Base-by-base conservation (phyloP, 2,329 filamentous ascomycete species). In the Aspergillus hortae region DNA sequence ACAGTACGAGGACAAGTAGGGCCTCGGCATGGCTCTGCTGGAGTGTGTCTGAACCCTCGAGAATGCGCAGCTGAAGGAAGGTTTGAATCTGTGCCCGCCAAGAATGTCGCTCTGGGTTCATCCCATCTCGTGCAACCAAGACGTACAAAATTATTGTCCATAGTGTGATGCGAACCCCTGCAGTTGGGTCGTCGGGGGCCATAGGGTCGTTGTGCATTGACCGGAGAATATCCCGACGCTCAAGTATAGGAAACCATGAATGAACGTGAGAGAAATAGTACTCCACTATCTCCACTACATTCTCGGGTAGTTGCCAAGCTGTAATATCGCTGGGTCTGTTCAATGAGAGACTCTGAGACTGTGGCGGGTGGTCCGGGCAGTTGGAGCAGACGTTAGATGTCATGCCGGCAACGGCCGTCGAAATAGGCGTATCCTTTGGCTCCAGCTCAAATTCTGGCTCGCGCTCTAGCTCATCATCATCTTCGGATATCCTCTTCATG, bases 251-350 rank as follows among this genome's bases (percentile, higher is more conserved):
- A 11, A 90, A 75, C 87, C 87, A 90, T 46, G 79, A 82, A 64
- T 90, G 85, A 5, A 84, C 88, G 58, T 88, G 88, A 1, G 85
- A 80, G 52, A 88, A 86, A 63, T 89, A 89, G 4, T 85, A 76
- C 55, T 89, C 84, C 36, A 89, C 68, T 1, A 90, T 73, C 2
- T 77, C 73, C 4, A 53, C 27, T 2, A 52, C 58, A 33, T 53
- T 44, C 1, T 50, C 35, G 1, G 35, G 35, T 6, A 38, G 15
- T 38, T 14, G 14, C 15, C 14, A 17, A 38, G 27, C 27, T 2
- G 27, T 15, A n/a, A 17, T n/a, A 38, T 17, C 15, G 14, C 12
- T 38, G 35, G 6, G 11, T 38, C 5, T 38, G 15, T 38, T 17
- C 35, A n/a, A 2, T n/a, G 35, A 17, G 15, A 10, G 35, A 10